These are phyloP conservation scores for Dictyostelium intermedium DNA, from an alignment of 78 protist genomes.

Conservation along the genomic window DNA sequence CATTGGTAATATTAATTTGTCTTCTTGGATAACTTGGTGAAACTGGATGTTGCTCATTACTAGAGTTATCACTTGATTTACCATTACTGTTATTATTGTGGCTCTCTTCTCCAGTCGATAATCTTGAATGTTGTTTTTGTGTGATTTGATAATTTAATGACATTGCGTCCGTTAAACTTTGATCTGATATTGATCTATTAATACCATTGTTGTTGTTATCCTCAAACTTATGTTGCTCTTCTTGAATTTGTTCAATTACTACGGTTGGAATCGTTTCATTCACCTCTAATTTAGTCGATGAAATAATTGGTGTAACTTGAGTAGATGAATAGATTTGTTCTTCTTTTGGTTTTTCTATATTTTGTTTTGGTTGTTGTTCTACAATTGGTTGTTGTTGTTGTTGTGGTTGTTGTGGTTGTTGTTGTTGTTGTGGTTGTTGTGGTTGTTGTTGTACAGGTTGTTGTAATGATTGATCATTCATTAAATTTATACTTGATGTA, in stretches of 20 bases:
- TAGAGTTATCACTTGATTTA: background rate
- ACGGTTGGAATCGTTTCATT: background rate
- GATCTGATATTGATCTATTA: constrained; percentile 18
- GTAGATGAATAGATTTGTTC: background rate
- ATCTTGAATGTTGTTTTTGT: background rate
- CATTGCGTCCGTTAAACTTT: constrained; percentile 8
- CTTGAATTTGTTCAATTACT: background rate
- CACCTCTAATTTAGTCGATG: background rate
- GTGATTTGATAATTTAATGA: background rate
- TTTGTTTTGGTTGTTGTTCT: background rate
- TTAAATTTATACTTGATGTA: background rate
- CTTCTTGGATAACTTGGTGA: constrained; percentile 1
- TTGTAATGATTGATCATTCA: background rate
- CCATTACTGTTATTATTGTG: background rate
- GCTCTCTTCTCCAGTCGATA: background rate
- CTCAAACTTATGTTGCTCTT: background rate
- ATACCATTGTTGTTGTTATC: background rate
- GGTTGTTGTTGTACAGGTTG: too few species aligned
- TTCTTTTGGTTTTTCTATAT: background rate
- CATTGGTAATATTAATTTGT: background rate
- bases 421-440: background rate
- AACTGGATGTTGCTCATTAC: constrained; percentile 17
- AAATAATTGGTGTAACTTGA: background rate
- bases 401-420: background rate
- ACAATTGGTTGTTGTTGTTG: background rate